Evolutionary conservation across 345 rosid species (phyloP), one percentile per base, ranked within the genome.

Genomic region (Turritis glabra): DNA sequence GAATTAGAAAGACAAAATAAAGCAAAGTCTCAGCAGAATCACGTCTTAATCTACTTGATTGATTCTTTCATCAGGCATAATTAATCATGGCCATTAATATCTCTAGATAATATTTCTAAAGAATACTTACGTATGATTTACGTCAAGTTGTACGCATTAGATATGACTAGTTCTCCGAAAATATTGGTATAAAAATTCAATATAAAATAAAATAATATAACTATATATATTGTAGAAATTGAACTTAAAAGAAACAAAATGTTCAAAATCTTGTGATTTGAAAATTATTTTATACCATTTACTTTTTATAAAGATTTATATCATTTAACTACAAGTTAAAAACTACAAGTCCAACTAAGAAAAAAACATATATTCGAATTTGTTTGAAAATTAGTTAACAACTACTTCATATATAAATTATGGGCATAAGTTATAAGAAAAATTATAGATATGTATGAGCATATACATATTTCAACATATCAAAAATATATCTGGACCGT

Each of bases 21-120:
- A 76, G 75, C 51, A 76, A 76, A 69, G 75, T 76, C 75, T 69
- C 59, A 76, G 48, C 75, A 69, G 58, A 76, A 44, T 54, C 65
- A 63, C 23, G 71, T 76, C 75, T 70, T 76, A 35, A 61, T 76
- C 71, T 32, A 43, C 33, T 76, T 69, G 62, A 77, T 71, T 64
- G 76, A 56, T 71, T 64, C 30, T 62, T 38, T 32, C 44, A 53
- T 56, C 48, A 38, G 67, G 80, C 67, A 64, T 70, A 64, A 77
- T 64, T 70, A 56, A 70, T 57, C 47, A 47, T 64, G 46, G 17
- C 80, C 80, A 56, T 62, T 69, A 62, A 69, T 62, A 70, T 62
- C 32, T 33, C 23, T 18, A 37, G 13, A 70, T 51, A 26, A 15
- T 76, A 69, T 69, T 71, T 60, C 15, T 10, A 53, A 46, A 2